Base-by-base conservation (phyloP, 345 rosid genomes). In the Lepidium sativum region DNA sequence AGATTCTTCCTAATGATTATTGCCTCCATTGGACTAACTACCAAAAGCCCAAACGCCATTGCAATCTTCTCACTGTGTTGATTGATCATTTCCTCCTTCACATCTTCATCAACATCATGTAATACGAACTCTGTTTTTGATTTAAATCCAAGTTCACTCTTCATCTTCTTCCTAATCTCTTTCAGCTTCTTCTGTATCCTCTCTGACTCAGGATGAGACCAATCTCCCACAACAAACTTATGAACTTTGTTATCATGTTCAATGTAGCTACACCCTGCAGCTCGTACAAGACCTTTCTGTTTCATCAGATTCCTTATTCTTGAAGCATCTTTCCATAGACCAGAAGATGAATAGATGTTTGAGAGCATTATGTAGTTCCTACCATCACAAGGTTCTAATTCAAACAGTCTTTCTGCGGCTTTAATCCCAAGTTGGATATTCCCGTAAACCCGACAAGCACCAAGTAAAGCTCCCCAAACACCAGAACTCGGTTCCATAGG, bases 401-500 rank as follows among this genome's bases (percentile, higher is more conserved):
- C 74, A 68, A 83, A 71, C 71, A 88, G 51, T 58, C 63, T 54
- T 72, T 86, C 87, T 5, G 86, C 83, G 15, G 75, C 88, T 81
- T 80, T 73, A 63, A 53, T 70, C 0, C 87, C 91, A 32, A 84
- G 80, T 50, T 78, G 70, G 52, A 63, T 54, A 17, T 83, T 69
- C 42, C 79, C 62, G 42, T 78, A 65, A 44, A 84, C 71, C 72
- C 91, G 79, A 34, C 91, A 89, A 50, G 91, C 89, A 78, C 86
- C 84, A 51, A 89, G 83, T 62, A 83, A 83, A 60, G 96, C 87
- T 52, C 91, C 94, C 91, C 91, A 89, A 29, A 86, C 87, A 63
- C 81, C 83, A 40, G 86, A 73, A 72, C 77, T 89, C 8, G 94
- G 86, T 50, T 86, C 83, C 68, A 83, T 75, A 17, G 92, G 86